Evolutionary conservation across 306 rosid species (phyloP).

Genomic region (Malus sylvestris): DNA sequence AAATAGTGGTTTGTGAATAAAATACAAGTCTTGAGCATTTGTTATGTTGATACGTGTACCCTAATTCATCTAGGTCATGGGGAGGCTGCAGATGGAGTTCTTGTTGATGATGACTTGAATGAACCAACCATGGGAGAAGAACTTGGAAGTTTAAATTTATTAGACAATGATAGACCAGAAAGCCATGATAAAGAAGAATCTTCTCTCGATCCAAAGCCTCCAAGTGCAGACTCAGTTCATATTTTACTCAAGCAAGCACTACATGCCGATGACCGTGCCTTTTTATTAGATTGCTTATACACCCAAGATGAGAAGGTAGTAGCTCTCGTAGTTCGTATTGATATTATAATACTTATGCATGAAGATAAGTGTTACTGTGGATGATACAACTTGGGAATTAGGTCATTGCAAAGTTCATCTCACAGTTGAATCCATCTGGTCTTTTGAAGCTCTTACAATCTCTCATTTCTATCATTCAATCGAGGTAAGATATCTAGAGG

Average conservation of each 20-base stretch:
- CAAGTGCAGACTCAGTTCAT: constrained; percentile 72
- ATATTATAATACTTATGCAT: background rate
- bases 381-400: constrained; percentile 22
- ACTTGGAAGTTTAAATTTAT: constrained; percentile 52
- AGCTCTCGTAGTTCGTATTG: background rate
- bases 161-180: constrained; percentile 26
- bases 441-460: constrained; percentile 61
- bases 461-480: constrained; percentile 54
- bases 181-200: constrained; percentile 31
- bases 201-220: constrained; percentile 40
- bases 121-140: constrained; percentile 87
- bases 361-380: background rate
- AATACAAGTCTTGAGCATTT: background rate
- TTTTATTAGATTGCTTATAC: constrained; percentile 64
- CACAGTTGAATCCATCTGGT: constrained; percentile 50
- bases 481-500: constrained; percentile 38
- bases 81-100: constrained; percentile 44
- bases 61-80: constrained; percentile 20
- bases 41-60: background rate
- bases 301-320: constrained; percentile 71
- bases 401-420: constrained; percentile 69
- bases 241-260: constrained; percentile 79
- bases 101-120: constrained; percentile 38
- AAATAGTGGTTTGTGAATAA: background rate
- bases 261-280: constrained; percentile 67